Percentiles rank a stretch among this genome's conserved stretches.
Conservation (phyloP, 208 protist species). For the Trypanosoma avium region DNA sequence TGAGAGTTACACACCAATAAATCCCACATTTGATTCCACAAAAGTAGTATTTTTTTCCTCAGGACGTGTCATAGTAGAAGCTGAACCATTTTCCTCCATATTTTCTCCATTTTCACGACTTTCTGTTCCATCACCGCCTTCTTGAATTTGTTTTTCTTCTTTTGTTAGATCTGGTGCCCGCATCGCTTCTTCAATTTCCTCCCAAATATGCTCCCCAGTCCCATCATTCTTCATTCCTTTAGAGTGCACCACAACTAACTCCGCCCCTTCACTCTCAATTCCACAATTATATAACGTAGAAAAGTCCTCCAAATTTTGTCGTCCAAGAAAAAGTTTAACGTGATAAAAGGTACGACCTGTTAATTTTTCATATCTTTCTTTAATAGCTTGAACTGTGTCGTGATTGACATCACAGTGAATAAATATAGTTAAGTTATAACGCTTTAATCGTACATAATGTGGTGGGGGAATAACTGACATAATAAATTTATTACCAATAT, state of each 20-base stretch:
- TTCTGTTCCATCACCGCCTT: constrained; percentile 7
- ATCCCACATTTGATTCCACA: constrained; percentile 9
- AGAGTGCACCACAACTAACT: constrained; percentile 75
- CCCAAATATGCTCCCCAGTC: constrained; percentile 59
- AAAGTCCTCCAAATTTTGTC: constrained; percentile 74
- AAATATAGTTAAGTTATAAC: constrained; percentile 82
- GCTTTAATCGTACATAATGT: constrained; percentile 81
- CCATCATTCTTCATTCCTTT: constrained; percentile 64
- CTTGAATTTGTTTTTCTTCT: neutral
- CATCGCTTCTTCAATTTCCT: constrained; percentile 75
- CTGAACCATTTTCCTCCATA: neutral
- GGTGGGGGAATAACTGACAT: constrained; percentile 37
- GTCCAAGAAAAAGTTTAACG: constrained; percentile 72
- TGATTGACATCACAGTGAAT: constrained; percentile 89
- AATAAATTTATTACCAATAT: neutral
- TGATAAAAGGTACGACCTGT: constrained; percentile 79
- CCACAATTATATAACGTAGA: constrained; percentile 81
- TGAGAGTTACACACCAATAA: constrained; percentile 20
- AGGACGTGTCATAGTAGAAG: neutral
- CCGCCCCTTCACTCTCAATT: constrained; percentile 75
- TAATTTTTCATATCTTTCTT: constrained; percentile 87
- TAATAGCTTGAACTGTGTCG: constrained; percentile 89
- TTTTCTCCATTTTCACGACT: constrained; percentile 13
- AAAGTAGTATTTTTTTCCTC: neutral
- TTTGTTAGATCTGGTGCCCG: constrained; percentile 2